A percentile compares a stretch with the other conserved stretches of the same genome.
phyloP scores from a whole-genome alignment of 2,329 filamentous ascomycete species.

The Phaeoacremonium minimum region DNA sequence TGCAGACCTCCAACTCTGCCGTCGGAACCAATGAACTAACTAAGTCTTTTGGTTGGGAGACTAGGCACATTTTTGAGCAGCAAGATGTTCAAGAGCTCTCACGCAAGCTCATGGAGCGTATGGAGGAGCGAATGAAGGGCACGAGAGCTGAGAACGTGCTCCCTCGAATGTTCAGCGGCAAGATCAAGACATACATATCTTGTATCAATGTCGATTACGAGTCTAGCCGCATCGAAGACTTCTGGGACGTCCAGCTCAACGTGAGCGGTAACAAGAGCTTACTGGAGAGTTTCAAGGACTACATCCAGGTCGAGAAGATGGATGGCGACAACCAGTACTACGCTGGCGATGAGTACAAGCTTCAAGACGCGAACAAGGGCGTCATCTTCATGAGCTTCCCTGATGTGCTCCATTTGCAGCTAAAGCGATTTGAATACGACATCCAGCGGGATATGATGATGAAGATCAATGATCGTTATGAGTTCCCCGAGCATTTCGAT shows the following conservation, averaged over 20 bases:
- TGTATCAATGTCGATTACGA: constrained; percentile 99
- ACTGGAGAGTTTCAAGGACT: constrained; percentile 92
- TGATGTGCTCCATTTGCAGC: constrained; percentile 86
- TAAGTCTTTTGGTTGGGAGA: constrained; percentile 97
- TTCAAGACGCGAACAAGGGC: constrained; percentile 96
- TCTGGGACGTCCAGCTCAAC: constrained; percentile 98
- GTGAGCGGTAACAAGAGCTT: constrained; percentile 91
- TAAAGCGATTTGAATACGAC: constrained; percentile 98
- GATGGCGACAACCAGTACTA: constrained; percentile 99
- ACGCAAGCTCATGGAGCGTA: constrained; percentile 91
- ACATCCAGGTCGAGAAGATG: constrained; percentile 93
- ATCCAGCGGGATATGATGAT: constrained; percentile 95
- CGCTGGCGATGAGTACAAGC: constrained; percentile 80
- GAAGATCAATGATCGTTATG: constrained; percentile 94
- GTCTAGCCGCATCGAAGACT: constrained; percentile 91
- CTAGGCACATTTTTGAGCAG: constrained; percentile 95
- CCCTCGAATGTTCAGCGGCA: constrained; percentile 89
- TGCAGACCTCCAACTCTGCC: constrained; percentile 80
- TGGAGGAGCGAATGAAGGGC: constrained; percentile 98
- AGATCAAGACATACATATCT: constrained; percentile 97
- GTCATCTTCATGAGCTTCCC: constrained; percentile 97
- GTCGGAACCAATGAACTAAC: constrained; percentile 92
- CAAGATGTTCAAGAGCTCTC: constrained; percentile 98
- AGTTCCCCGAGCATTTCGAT: constrained; percentile 81
- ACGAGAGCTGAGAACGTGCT: constrained; percentile 87